Conservation (phyloP, 2,329 filamentous ascomycete genomes). For the Rhynchosporium secalis region DNA sequence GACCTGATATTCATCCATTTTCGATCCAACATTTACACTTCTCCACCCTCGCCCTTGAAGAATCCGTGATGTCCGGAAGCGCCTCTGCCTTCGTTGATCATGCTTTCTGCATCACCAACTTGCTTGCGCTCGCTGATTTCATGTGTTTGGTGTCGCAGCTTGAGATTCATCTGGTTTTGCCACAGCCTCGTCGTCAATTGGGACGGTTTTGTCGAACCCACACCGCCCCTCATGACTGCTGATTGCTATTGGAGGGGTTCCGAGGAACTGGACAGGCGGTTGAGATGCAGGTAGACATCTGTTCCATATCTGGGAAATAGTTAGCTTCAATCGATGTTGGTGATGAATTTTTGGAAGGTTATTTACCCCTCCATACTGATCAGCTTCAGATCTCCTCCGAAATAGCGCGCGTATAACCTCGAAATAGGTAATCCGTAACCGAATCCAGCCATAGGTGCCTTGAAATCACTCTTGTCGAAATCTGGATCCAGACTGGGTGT, state of each 20-base stretch:
- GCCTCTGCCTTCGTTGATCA: slow-evolving; percentile 56
- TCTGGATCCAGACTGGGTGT: slow-evolving; percentile 94
- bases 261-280: slow-evolving; percentile 90
- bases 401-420: slow-evolving; percentile 91
- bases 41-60: slow-evolving; percentile 39
- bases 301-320: slow-evolving; percentile 75
- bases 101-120: slow-evolving; percentile 81
- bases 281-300: slow-evolving; percentile 96
- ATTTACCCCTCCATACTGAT: slow-evolving; percentile 99
- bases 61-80: slow-evolving; percentile 37
- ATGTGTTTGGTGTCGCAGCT: slow-evolving; percentile 57
- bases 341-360: background rate
- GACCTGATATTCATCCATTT: background rate
- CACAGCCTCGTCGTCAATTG: slow-evolving; percentile 60
- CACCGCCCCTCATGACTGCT: slow-evolving; percentile 75
- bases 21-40: slow-evolving; percentile 33
- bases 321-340: background rate
- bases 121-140: slow-evolving; percentile 87
- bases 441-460: slow-evolving; percentile 98
- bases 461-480: slow-evolving; percentile 99
- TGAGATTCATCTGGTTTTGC: slow-evolving; percentile 59
- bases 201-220: slow-evolving; percentile 41
- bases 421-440: slow-evolving; percentile 97
- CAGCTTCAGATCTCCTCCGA: slow-evolving; percentile 93
- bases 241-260: slow-evolving; percentile 89